Evolutionary conservation across 352 stramenopile genomes (phyloP), one percentile per base, ranked within the genome.

Genomic region (Elongisporangium senticosum): DNA sequence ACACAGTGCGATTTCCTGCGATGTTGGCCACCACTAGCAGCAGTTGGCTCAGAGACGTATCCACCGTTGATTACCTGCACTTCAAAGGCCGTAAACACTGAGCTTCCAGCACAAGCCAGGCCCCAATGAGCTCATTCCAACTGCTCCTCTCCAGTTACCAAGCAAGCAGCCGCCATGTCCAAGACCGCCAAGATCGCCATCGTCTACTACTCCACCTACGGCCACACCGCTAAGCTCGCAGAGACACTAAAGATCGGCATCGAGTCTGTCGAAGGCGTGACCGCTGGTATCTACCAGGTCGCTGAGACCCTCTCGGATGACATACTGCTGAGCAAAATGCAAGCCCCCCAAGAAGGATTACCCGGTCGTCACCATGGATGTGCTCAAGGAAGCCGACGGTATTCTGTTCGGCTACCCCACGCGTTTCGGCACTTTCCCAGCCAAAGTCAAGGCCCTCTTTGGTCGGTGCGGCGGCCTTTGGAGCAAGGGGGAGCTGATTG

Each of bases 131-230:
- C 26, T 37, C 26, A 37, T 37, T 37, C 26, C 26, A 37, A 11
- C 26, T 7, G 4, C 8, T 37, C 26, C 26, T 1, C 8, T 43
- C 33, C 33, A 43, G 33, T 10, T 17, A 6, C 33, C 33, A 43
- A 43, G 33, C 33, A 43, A 17, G 8, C 8, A 54, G 21, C 26
- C 37, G 58, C 21, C 33, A 79, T 77, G 68, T 65, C 21, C 33
- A 79, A 76, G 70, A 67, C 77, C n/a, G n/a, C n/a, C 59, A 89
- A 87, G 63, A 73, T 92, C 50, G 76, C 75, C 7, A 83, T 93
- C 65, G 56, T 93, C 53, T 86, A 85, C 67, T 92, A 91, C 73
- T 88, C 72, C 61, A 80, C 86, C 22, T 94, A 96, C 68, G 84
- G 86, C 24, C 87, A 95, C 69, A 72, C 93, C 53, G 63, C 60